phyloP scores from a whole-genome alignment of 352 stramenopile genomes.

The Blastocystis sp. region DNA sequence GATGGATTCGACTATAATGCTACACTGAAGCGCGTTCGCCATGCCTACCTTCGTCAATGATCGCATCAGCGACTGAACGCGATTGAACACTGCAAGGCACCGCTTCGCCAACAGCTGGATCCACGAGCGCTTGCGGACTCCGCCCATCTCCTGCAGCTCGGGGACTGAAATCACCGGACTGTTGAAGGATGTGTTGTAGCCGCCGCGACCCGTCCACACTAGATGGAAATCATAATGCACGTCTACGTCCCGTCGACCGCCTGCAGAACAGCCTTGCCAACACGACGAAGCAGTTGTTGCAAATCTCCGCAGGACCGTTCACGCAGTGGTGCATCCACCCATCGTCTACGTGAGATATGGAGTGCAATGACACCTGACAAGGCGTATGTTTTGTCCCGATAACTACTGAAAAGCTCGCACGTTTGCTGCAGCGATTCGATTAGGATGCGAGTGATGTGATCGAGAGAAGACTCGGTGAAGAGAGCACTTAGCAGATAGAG shows the following conservation, averaged over 20 bases:
- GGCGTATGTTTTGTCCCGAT: not conserved
- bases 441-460: conserved; percentile 7
- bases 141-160: not conserved
- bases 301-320: not conserved
- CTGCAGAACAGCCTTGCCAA: not conserved
- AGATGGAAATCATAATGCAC: not conserved
- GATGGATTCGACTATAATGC: not conserved
- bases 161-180: not conserved
- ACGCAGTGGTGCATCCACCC: not conserved
- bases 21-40: not conserved
- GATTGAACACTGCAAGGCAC: no score
- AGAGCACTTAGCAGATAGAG: not conserved
- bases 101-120: not conserved
- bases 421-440: not conserved
- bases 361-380: not conserved
- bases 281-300: not conserved
- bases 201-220: not conserved
- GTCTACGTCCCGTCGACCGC: not conserved
- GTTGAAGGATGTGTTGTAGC: conserved; percentile 27
- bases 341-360: not conserved
- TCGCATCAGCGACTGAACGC: no score
- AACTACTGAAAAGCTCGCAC: not conserved
- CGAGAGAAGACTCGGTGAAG: not conserved
- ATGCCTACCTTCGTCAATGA: no score
- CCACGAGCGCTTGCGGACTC: not conserved